A percentile compares a stretch with the other conserved stretches of the same genome.
Conservation (phyloP, 1,284 basidiomycete species). For the Rhodotorula sp. region DNA sequence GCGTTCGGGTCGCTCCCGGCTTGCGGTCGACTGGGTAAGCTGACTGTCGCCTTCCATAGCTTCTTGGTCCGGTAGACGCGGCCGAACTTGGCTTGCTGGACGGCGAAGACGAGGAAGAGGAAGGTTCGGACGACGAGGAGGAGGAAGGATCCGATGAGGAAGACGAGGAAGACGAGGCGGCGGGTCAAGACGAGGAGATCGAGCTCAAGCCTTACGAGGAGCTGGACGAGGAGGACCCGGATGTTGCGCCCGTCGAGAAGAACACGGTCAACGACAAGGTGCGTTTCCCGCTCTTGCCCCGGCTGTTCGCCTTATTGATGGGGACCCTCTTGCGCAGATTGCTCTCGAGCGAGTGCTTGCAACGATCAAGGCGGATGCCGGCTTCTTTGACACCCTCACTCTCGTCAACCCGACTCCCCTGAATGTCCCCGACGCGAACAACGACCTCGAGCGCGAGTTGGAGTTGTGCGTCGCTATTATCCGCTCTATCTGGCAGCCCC, state of each 20-base stretch:
- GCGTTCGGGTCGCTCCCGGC: background rate
- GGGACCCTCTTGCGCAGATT: constrained; percentile 54
- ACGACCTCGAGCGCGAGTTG: constrained; percentile 90
- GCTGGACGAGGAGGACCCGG: constrained; percentile 25
- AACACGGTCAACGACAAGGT: constrained; percentile 78
- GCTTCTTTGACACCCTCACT: constrained; percentile 82
- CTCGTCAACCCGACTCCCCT: constrained; percentile 71
- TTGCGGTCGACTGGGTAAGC: background rate
- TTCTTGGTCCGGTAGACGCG: constrained; percentile 37
- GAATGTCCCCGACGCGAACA: constrained; percentile 64
- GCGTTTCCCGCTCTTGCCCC: constrained; percentile 45
- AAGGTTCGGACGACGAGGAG: constrained; percentile 16
- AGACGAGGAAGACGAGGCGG: constrained; percentile 19
- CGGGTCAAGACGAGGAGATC: constrained; percentile 11
- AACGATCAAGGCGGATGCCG: constrained; percentile 66
- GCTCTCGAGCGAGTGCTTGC: constrained; percentile 78
- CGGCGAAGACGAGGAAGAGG: constrained; percentile 24
- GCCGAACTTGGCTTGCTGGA: constrained; percentile 35
- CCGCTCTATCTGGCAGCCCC: constrained; percentile 14
- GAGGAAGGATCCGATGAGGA: constrained; percentile 30
- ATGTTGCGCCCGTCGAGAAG: constrained; percentile 69
- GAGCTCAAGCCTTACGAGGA: constrained; percentile 23
- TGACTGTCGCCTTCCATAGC: background rate
- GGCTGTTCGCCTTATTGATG: constrained; percentile 13
- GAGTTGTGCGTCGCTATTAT: constrained; percentile 67